phyloP scores from a whole-genome alignment of 2,329 filamentous ascomycete genomes.

The Ophiostoma fasciatum region DNA sequence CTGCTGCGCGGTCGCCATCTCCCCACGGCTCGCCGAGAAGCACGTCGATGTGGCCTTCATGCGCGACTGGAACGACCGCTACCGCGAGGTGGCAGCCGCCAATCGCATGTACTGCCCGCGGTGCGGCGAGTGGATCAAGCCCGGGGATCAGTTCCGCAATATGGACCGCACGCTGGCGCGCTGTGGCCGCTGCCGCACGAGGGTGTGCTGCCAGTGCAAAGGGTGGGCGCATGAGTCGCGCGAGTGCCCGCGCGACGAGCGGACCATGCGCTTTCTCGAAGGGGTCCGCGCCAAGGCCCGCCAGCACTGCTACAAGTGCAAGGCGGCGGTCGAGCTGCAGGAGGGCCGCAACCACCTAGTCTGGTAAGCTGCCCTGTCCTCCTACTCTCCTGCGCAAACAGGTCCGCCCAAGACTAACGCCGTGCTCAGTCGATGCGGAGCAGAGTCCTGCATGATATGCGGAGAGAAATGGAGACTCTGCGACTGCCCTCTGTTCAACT shows the following conservation, averaged over 20 bases:
- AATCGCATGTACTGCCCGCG: slow-evolving; percentile 68
- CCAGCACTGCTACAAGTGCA: slow-evolving; percentile 64
- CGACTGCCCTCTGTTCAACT: slow-evolving; percentile 68
- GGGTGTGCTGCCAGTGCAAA: slow-evolving; percentile 61
- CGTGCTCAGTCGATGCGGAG: slow-evolving; percentile 60
- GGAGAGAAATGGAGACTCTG: slow-evolving; percentile 71
- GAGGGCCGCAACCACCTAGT: slow-evolving; percentile 84
- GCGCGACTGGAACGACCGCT: slow-evolving; percentile 66
- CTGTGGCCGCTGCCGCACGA: slow-evolving; percentile 57
- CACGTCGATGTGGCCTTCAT: slow-evolving; percentile 65
- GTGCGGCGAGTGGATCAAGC: slow-evolving; percentile 71
- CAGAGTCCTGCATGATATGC: slow-evolving; percentile 80
- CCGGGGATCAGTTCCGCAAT: slow-evolving; percentile 47
- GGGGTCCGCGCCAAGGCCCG: slow-evolving; percentile 54
- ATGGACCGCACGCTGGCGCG: slow-evolving; percentile 49
- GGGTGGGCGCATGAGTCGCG: slow-evolving; percentile 54
- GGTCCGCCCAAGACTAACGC: slow-evolving; percentile 5
- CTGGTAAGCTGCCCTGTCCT: slow-evolving; percentile 40
- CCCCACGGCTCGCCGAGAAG: slow-evolving; percentile 58
- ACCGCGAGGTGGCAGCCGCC: slow-evolving; percentile 56
- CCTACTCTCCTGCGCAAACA: not conserved
- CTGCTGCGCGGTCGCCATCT: slow-evolving; percentile 63
- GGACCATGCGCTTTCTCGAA: slow-evolving; percentile 45
- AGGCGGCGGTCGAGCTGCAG: slow-evolving; percentile 58
- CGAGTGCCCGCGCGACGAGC: slow-evolving; percentile 60